Evolutionary conservation across 2,329 filamentous ascomycete genomes (phyloP), one percentile per base, ranked within the genome.

Genomic region (Botryotinia narcissicola): DNA sequence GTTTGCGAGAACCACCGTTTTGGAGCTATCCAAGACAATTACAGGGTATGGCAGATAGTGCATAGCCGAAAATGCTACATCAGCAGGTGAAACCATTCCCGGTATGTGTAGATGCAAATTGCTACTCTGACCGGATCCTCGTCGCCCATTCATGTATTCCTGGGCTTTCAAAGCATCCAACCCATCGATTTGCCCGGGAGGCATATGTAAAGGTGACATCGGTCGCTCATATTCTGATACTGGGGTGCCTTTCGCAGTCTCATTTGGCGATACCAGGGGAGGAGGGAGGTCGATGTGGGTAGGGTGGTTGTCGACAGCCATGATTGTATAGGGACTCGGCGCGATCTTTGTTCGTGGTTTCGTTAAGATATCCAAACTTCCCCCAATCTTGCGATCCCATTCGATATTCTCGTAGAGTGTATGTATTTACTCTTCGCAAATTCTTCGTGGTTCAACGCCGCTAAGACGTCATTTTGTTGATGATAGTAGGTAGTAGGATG

Each of bases 1-100:
- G 78, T 95, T 95, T 46, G 91, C 92, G 59, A 94, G 82, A 1
- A 92, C 86, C 4, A 94, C 87, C 0, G 90, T 92, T 81, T 94
- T 94, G 44, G 88, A 79, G 51, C 86, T 88, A 69, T 90, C 91
- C 51, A 95, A 83, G 1, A 95, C 89, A 51, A 94, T 81, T 7
- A 93, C 81, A 0, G 92, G 92, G 64, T 93, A 88, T 0, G 92
- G 93, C 8, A 95, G 84, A 79, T 92, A 93, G 78, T 93, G 91
- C 82, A 95, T 83, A 8, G 91, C 89, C 1, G 90, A 87, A 74
- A 93, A 89, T 35, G 91, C 90, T 57, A 90, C 82, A 77, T 89
- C 87, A 1, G 84, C 85, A 0, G 86, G 84, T 0, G 85, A 86
- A 37, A 76, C 71, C 48, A 86, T 83, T 71, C 81, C 81, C 0